Evolutionary conservation across 306 rosid genomes (phyloP).

Genomic region (Luffa acutangula): DNA sequence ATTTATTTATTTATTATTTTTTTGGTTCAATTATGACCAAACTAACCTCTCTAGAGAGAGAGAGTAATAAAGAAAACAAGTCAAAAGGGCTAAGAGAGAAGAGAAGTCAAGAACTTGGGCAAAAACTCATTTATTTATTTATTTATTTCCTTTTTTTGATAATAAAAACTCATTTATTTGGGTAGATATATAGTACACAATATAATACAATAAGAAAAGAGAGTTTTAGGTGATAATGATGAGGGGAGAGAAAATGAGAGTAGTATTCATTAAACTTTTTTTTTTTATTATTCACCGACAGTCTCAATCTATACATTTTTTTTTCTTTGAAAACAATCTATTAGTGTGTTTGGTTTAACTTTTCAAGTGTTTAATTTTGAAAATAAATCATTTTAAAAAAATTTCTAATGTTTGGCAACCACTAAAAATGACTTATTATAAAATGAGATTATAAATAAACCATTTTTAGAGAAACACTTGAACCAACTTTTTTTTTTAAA

Average conservation of each 20-base stretch:
- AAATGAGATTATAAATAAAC: too few species aligned
- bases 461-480: too few species aligned
- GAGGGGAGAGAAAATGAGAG: not conserved
- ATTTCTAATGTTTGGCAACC: too few species aligned
- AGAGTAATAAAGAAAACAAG: not conserved
- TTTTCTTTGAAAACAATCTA: too few species aligned
- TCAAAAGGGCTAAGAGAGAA: not conserved
- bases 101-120: not conserved
- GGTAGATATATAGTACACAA: not conserved
- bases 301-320: not conserved
- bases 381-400: too few species aligned
- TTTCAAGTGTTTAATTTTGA: too few species aligned
- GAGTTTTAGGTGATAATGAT: not conserved
- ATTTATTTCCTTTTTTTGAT: too few species aligned
- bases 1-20: not conserved
- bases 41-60: not conserved
- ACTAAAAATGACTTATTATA: too few species aligned
- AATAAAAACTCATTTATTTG: not conserved
- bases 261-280: not conserved
- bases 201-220: not conserved
- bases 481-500: too few species aligned
- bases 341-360: too few species aligned
- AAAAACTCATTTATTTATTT: not conserved
- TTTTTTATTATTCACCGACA: conserved; percentile 8
- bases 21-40: not conserved